These are phyloP conservation scores for Trichosporon asahii DNA, from an alignment of 1,284 basidiomycete species.

Conservation along the genomic window DNA sequence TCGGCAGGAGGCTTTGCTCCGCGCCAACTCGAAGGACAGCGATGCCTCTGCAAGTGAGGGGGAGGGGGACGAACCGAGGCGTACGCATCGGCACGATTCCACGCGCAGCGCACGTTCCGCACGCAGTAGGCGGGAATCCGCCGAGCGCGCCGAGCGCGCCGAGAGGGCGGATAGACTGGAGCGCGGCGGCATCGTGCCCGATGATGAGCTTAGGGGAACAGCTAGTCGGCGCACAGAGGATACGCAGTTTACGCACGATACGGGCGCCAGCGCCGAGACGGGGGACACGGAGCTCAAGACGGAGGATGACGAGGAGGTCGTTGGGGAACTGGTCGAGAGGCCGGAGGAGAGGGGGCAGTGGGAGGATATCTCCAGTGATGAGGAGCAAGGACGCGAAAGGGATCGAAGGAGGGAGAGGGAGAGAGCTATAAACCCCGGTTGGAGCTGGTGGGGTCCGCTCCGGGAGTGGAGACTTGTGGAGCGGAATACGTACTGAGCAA, in stretches of 20 bases:
- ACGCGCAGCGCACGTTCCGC: background rate
- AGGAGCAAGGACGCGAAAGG: background rate
- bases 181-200: background rate
- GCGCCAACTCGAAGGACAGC: slow-evolving; percentile 51
- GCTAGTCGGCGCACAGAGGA: background rate
- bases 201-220: background rate
- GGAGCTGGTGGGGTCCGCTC: slow-evolving; percentile 51
- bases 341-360: slow-evolving; percentile 10
- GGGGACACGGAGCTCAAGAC: background rate
- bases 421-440: slow-evolving; percentile 22
- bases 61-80: background rate
- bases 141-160: background rate
- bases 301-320: slow-evolving; percentile 12
- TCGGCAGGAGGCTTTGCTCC: slow-evolving; percentile 30
- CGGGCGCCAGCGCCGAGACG: background rate
- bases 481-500: slow-evolving; percentile 26
- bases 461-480: slow-evolving; percentile 45
- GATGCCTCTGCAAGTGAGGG: slow-evolving; percentile 49
- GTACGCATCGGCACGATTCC: background rate
- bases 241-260: background rate
- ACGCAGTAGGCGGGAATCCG: background rate
- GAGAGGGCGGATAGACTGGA: background rate
- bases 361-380: slow-evolving; percentile 18
- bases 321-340: slow-evolving; percentile 1
- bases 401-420: background rate